Percentiles rank a stretch among this genome's conserved stretches.
These are phyloP conservation scores for Aspergillus pseudoglaucus DNA, from an alignment of 2,329 filamentous ascomycete genomes.

Conservation along the genomic window DNA sequence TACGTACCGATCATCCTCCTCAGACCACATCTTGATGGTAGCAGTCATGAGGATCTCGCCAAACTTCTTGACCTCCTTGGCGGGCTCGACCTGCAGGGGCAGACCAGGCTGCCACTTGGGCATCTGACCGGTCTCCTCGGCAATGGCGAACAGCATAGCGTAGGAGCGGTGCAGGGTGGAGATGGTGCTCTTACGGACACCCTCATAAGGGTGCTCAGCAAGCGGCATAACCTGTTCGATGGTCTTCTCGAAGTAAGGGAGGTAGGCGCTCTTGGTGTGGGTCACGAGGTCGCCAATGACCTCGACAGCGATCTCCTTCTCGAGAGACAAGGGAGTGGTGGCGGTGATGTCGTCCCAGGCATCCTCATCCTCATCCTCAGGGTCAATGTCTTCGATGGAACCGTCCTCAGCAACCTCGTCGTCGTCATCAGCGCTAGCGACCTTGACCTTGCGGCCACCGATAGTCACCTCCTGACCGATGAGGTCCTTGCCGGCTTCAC, in stretches of 20 bases:
- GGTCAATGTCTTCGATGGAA: constrained; percentile 56
- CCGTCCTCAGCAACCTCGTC: constrained; percentile 48
- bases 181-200: constrained; percentile 85
- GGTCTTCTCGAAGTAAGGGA: constrained; percentile 83
- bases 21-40: constrained; percentile 77
- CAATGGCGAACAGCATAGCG: constrained; percentile 80
- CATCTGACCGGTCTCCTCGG: constrained; percentile 70
- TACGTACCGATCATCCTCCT: constrained; percentile 89
- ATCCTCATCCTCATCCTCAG: constrained; percentile 68
- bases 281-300: constrained; percentile 89
- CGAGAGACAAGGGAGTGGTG: constrained; percentile 81
- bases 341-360: constrained; percentile 79
- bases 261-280: constrained; percentile 70
- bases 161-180: constrained; percentile 91
- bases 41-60: constrained; percentile 78
- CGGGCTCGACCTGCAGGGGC: constrained; percentile 72
- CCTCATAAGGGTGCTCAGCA: constrained; percentile 84
- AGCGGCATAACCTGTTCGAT: constrained; percentile 75
- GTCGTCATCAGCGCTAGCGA: constrained; percentile 59
- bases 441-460: constrained; percentile 78
- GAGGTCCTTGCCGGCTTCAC: constrained; percentile 66
- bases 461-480: constrained; percentile 70
- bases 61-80: constrained; percentile 72
- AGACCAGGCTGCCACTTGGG: constrained; percentile 84
- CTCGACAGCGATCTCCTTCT: constrained; percentile 96